These are phyloP conservation scores for Aspergillus chevalieri DNA, from an alignment of 2,329 filamentous ascomycete species.

Conservation along the genomic window DNA sequence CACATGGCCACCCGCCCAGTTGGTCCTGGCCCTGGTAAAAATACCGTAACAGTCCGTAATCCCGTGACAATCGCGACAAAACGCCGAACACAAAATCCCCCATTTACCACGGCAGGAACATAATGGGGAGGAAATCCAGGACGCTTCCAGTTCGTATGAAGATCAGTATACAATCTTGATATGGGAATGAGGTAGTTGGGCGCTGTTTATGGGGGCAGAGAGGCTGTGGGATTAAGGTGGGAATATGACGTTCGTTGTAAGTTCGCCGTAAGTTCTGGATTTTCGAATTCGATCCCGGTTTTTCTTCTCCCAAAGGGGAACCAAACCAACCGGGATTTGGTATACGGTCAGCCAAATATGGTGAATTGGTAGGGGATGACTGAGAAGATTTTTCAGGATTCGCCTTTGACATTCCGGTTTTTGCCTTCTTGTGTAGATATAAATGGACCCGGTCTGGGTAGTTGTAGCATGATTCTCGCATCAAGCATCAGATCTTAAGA, in stretches of 20 bases:
- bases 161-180: not conserved
- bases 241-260: slow-evolving; percentile 1
- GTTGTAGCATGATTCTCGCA: not conserved
- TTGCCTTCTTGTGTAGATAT: slow-evolving; percentile 9
- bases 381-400: not conserved
- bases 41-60: not conserved
- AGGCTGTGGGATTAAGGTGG: not conserved
- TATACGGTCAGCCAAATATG: too few relatives aligned
- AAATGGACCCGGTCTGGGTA: slow-evolving; percentile 2
- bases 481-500: too few relatives aligned
- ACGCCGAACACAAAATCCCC: not conserved
- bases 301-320: too few relatives aligned
- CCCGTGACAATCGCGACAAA: not conserved
- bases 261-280: slow-evolving; percentile 5
- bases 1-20: slow-evolving; percentile 13
- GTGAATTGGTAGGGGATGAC: too few relatives aligned
- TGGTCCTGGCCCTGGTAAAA: not conserved
- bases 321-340: too few relatives aligned
- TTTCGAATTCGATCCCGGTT: not conserved
- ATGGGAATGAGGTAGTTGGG: not conserved
- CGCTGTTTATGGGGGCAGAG: not conserved
- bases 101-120: slow-evolving; percentile 3
- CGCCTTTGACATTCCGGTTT: slow-evolving; percentile 11
- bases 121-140: slow-evolving; percentile 24
- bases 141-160: slow-evolving; percentile 20